Base-by-base conservation (phyloP, 2,329 filamentous ascomycete genomes). In the Boeremia lycopersici region DNA sequence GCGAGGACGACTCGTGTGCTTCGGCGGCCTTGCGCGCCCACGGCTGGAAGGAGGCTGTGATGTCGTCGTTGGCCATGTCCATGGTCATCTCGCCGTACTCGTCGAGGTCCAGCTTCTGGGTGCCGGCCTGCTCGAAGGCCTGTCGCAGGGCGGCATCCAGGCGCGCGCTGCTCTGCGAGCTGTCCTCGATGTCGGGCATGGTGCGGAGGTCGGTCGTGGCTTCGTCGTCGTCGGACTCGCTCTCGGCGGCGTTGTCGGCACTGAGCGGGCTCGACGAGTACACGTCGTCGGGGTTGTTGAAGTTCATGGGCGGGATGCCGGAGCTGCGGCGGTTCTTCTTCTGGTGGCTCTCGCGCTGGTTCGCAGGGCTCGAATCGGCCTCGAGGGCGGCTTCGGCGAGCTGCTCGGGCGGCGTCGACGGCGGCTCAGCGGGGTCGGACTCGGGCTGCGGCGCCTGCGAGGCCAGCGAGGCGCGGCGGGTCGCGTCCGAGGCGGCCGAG, bases 191-290 rank as follows among this genome's bases (percentile, higher is more conserved):
- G 25, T 83, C 82, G 2, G 81, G 79, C 9, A 89, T 89, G 38
- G 49, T 52, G 15, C 60, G 56, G 10, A 65, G 17, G 10, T 60
- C 91, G 74, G 90, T 88, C 0, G 90, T 93, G 28, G 86, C 89
- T 61, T 90, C 89, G 44, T 88, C 87, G 38, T 90, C 88, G 59
- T 90, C 81, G 31, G 80, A 81, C 25, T 84, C 82, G 36, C 82
- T 82, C 17, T 82, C 81, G 1, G 80, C 81, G 64, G 75, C 43
- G 63, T 79, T 69, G 75, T 81, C 83, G 40, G 80, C 84, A 61
- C 91, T 93, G 68, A 90, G 88, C 8, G 92, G 85, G 53, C 89
- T 95, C 0, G 91, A 95, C 12, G 90, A 91, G 52, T 88, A 82
- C 45, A 89, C 84, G 46, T 80, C 78, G 15, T 88, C 86, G 0